Evolutionary conservation across 192 early-diverging fungal genomes (phyloP).

Genomic region (Gonapodya sp.): DNA sequence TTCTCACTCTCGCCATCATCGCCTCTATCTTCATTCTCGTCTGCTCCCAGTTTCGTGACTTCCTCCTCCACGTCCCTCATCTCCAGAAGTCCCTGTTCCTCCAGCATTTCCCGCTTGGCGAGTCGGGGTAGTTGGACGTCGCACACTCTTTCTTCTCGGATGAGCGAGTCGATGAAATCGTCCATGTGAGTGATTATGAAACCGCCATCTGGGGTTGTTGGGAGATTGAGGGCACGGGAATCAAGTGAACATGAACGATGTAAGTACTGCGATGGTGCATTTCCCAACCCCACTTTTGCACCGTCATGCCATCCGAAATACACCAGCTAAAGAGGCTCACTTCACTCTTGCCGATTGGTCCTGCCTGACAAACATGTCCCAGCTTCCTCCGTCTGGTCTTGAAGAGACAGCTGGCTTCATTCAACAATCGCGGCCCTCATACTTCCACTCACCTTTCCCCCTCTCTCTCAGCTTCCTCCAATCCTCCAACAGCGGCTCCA

Average conservation of each 20-base stretch:
- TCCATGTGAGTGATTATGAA: slow-evolving; percentile 67
- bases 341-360: slow-evolving; percentile 15
- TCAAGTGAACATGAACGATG: slow-evolving; percentile 13
- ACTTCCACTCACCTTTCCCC: slow-evolving; percentile 25
- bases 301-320: too few relatives aligned
- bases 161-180: slow-evolving; percentile 79
- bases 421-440: too few relatives aligned
- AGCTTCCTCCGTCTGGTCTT: too few relatives aligned
- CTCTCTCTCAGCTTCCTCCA: slow-evolving; percentile 70
- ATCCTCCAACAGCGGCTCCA: slow-evolving; percentile 82
- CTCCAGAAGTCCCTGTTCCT: slow-evolving; percentile 73
- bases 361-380: too few relatives aligned
- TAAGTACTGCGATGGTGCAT: too few relatives aligned
- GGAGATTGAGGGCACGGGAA: slow-evolving; percentile 12
- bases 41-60: slow-evolving; percentile 22
- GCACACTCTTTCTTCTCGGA: slow-evolving; percentile 70
- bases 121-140: slow-evolving; percentile 83
- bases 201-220: slow-evolving; percentile 25
- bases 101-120: slow-evolving; percentile 65
- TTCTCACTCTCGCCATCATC: not conserved
- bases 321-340: slow-evolving; percentile 17
- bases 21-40: slow-evolving; percentile 30
- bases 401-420: too few relatives aligned
- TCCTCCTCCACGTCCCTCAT: slow-evolving; percentile 57
- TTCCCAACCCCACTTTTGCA: too few relatives aligned